These are phyloP conservation scores for Fusarium sp. DNA, from an alignment of 2,329 filamentous ascomycete species.

Conservation along the genomic window DNA sequence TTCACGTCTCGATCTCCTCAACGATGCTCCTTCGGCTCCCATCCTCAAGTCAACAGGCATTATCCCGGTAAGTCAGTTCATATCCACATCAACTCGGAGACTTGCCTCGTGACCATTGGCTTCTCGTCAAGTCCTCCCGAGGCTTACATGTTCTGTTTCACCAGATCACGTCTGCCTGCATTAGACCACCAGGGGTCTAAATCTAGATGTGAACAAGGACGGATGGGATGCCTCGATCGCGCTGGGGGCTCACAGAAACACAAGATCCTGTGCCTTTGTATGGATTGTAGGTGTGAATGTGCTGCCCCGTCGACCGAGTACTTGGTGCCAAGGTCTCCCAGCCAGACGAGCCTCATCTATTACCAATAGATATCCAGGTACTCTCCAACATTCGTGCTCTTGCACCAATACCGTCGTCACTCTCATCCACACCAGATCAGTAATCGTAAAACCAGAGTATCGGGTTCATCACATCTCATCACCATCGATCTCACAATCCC, in stretches of 20 bases:
- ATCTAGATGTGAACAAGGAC: slow-evolving; percentile 31
- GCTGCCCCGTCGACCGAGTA: not conserved
- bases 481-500: slow-evolving; percentile 9
- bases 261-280: not conserved
- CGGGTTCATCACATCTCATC: slow-evolving; percentile 31
- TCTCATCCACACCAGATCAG: slow-evolving; percentile 4
- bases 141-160: slow-evolving; percentile 26
- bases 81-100: slow-evolving; percentile 4
- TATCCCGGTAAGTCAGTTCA: slow-evolving; percentile 3
- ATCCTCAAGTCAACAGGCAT: not conserved
- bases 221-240: slow-evolving; percentile 16
- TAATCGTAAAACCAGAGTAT: slow-evolving; percentile 9
- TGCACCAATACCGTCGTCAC: not conserved
- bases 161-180: slow-evolving; percentile 39
- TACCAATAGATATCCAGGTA: not conserved
- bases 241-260: slow-evolving; percentile 2
- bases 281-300: not conserved
- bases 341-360: not conserved
- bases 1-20: not conserved
- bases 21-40: not conserved
- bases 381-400: not conserved
- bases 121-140: slow-evolving; percentile 14
- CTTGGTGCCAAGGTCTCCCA: not conserved
- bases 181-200: slow-evolving; percentile 32
- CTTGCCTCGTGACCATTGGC: slow-evolving; percentile 21